A percentile compares a stretch with the other conserved stretches of the same genome.
Conservation (phyloP, 192 early-diverging fungal genomes). For the Pilaira anomala region DNA sequence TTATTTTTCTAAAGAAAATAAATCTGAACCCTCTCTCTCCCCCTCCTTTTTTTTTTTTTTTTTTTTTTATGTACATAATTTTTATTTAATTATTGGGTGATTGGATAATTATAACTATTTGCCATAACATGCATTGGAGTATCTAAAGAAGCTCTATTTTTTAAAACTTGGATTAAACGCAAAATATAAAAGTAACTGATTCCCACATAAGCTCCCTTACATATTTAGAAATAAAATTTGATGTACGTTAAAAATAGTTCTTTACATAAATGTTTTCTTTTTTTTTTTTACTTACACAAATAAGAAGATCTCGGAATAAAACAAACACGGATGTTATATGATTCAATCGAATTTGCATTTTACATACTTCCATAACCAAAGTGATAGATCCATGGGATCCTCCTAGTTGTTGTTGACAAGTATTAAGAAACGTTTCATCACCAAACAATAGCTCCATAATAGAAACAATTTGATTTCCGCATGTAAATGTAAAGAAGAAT, state of each 20-base stretch:
- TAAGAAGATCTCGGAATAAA: conserved; percentile 4
- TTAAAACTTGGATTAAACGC: neutral
- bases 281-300: conserved; percentile 1
- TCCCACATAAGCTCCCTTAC: conserved; percentile 12
- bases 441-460: neutral
- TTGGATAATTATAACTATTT: neutral
- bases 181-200: conserved; percentile 2
- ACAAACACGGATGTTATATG: neutral
- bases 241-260: neutral
- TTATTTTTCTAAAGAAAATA: too few relatives aligned
- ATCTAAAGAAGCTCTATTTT: neutral
- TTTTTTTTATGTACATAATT: neutral
- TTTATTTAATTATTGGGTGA: neutral
- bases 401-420: neutral
- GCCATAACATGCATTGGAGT: neutral
- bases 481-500: conserved; percentile 13
- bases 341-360: neutral
- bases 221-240: neutral
- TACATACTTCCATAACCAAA: neutral
- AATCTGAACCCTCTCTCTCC: too few relatives aligned
- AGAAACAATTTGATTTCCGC: neutral
- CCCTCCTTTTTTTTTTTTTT: too few relatives aligned
- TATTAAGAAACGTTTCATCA: neutral
- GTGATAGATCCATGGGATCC: neutral
- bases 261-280: neutral